Percentiles rank a stretch among this genome's conserved stretches.
These are phyloP conservation scores for Cordyceps cicadae DNA, from an alignment of 2,329 filamentous ascomycete species.

Conservation along the genomic window DNA sequence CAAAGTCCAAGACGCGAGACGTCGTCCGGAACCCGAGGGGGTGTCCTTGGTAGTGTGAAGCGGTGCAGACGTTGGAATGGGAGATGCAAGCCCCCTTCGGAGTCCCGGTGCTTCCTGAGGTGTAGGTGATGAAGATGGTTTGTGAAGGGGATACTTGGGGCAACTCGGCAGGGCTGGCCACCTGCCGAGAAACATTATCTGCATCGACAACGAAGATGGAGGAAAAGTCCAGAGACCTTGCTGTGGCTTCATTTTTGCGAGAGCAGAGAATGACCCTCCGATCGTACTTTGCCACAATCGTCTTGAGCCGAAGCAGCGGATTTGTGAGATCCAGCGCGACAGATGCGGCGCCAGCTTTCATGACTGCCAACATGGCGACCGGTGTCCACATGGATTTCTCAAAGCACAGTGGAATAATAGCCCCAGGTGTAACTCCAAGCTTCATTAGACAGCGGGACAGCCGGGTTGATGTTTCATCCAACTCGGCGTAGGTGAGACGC, in stretches of 20 bases:
- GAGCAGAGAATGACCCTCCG: background rate
- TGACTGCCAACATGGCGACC: background rate
- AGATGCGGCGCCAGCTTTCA: background rate
- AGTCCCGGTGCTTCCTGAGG: conserved; percentile 45
- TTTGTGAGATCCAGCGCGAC: background rate
- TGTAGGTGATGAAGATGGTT: conserved; percentile 38
- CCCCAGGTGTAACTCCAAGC: background rate
- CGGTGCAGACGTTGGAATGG: conserved; percentile 31
- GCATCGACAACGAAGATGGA: background rate
- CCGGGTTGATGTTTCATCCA: background rate
- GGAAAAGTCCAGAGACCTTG: background rate
- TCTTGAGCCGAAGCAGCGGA: background rate
- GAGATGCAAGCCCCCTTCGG: conserved; percentile 44
- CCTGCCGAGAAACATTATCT: background rate
- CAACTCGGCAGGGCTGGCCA: background rate
- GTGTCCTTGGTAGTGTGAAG: conserved; percentile 28
- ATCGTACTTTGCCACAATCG: background rate
- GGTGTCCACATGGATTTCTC: background rate
- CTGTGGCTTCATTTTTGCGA: background rate
- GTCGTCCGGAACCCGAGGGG: conserved; percentile 8
- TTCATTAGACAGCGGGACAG: background rate
- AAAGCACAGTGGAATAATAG: background rate
- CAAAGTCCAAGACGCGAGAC: conserved; percentile 13
- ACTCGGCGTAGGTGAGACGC: background rate
- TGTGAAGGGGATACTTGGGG: background rate